Evolutionary conservation across 108 stramenopile species (phyloP).

Genomic region (Chaetoceros muelleri): DNA sequence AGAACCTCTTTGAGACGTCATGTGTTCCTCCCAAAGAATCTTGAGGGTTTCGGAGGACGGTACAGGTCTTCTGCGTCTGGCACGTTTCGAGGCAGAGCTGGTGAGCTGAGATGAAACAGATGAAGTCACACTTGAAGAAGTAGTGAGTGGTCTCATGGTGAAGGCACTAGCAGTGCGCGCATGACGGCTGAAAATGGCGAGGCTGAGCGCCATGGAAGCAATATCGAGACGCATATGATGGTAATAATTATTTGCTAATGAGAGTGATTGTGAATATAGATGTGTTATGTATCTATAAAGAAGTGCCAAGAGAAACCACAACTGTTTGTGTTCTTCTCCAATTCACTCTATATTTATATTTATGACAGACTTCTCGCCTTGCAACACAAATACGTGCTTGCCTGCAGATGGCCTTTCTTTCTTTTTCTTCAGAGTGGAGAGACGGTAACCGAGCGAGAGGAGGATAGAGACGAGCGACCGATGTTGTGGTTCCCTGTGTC

Average conservation of each 20-base stretch:
- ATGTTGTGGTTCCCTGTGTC: too few relatives aligned
- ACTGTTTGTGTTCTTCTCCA: background rate
- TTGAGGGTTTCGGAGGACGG: too few relatives aligned
- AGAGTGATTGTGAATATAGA: too few relatives aligned
- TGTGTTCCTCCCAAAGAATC: too few relatives aligned
- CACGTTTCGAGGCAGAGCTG: background rate
- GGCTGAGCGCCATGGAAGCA: constrained; percentile 1
- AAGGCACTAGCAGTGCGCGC: background rate
- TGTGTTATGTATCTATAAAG: background rate
- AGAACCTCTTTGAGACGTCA: background rate
- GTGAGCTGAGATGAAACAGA: too few relatives aligned
- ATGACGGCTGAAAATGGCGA: background rate
- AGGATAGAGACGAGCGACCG: too few relatives aligned
- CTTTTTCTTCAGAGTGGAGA: too few relatives aligned
- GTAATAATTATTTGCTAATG: background rate
- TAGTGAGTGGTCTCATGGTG: background rate
- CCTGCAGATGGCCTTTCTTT: too few relatives aligned
- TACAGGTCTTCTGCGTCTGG: background rate
- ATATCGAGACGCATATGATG: background rate
- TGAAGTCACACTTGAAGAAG: background rate
- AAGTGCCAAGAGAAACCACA: background rate
- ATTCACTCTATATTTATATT: background rate
- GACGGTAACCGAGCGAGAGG: too few relatives aligned
- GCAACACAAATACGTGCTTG: background rate
- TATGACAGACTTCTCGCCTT: background rate